Conservation (phyloP, 2,329 filamentous ascomycete species). For the Chaetomiaceae sp. region DNA sequence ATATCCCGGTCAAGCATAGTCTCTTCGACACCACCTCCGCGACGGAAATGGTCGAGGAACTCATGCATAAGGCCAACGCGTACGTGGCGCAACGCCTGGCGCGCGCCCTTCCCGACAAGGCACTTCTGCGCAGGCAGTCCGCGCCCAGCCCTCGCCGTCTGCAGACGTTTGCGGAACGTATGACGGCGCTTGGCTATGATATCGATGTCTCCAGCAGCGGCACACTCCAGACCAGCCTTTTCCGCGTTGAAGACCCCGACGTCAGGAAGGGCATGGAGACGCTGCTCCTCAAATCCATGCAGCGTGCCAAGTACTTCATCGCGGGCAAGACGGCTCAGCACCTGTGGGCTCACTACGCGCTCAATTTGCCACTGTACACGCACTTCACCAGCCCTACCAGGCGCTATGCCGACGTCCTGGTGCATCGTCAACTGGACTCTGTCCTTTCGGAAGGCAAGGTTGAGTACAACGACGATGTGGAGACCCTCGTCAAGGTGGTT, state of each 20-base stretch:
- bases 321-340: conserved; percentile 71
- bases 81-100: conserved; percentile 81
- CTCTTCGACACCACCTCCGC: conserved; percentile 87
- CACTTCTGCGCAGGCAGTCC: conserved; percentile 79
- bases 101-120: conserved; percentile 79
- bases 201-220: conserved; percentile 88
- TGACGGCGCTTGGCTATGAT: conserved; percentile 84
- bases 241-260: conserved; percentile 83
- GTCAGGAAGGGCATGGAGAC: conserved; percentile 98
- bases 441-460: conserved; percentile 73
- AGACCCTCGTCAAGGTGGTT: conserved; percentile 82
- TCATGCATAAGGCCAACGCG: conserved; percentile 87
- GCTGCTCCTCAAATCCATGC: conserved; percentile 88
- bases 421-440: conserved; percentile 89
- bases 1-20: conserved; percentile 92
- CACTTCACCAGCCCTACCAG: conserved; percentile 95
- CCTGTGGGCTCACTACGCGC: conserved; percentile 78
- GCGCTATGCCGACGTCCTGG: conserved; percentile 89
- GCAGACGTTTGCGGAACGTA: conserved; percentile 84
- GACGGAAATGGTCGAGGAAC: conserved; percentile 90
- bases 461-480: conserved; percentile 84
- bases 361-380: conserved; percentile 91
- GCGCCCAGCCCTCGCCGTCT: conserved; percentile 82
- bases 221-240: conserved; percentile 86
- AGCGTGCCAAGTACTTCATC: conserved; percentile 91